Conservation (phyloP, 2,329 filamentous ascomycete genomes). For the Drechslerella coelobrocha region DNA sequence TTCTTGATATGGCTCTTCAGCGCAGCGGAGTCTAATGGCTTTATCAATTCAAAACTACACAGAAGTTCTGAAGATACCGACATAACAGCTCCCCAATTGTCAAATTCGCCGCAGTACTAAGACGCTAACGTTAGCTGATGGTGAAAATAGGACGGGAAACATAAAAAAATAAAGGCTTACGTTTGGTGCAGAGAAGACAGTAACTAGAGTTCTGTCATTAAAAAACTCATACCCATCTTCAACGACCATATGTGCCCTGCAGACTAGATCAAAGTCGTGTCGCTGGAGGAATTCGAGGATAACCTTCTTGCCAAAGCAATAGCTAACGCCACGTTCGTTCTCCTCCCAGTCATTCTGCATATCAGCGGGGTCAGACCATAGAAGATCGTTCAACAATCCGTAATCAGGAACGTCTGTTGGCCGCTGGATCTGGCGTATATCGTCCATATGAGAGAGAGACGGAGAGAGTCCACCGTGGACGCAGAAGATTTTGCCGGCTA, state of each 20-base stretch:
- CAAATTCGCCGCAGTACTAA: constrained; percentile 97
- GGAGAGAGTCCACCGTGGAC: constrained; percentile 95
- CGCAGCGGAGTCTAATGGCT: constrained; percentile 92
- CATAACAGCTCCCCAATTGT: constrained; percentile 99
- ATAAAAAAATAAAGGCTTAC: constrained; percentile 65
- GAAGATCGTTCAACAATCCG: constrained; percentile 87
- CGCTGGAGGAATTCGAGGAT: constrained; percentile 93
- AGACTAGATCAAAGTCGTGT: constrained; percentile 97
- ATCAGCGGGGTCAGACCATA: constrained; percentile 97
- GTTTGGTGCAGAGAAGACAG: constrained; percentile 96
- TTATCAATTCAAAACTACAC: constrained; percentile 95
- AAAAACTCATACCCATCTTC: constrained; percentile 99
- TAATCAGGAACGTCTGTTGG: constrained; percentile 98
- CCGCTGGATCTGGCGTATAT: constrained; percentile 92
- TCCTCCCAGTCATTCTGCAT: constrained; percentile 99
- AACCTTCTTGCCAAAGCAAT: constrained; percentile 97
- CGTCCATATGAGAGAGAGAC: constrained; percentile 93
- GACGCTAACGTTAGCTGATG: constrained; percentile 54
- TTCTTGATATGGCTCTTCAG: constrained; percentile 99
- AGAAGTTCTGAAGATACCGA: constrained; percentile 91
- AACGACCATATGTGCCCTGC: constrained; percentile 97
- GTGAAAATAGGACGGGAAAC: neutral
- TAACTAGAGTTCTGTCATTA: constrained; percentile 90
- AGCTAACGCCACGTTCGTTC: constrained; percentile 95
- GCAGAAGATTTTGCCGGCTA: constrained; percentile 96